phyloP scores from a whole-genome alignment of 805 yeast genomes.

The Metschnikowia peoriensis region DNA sequence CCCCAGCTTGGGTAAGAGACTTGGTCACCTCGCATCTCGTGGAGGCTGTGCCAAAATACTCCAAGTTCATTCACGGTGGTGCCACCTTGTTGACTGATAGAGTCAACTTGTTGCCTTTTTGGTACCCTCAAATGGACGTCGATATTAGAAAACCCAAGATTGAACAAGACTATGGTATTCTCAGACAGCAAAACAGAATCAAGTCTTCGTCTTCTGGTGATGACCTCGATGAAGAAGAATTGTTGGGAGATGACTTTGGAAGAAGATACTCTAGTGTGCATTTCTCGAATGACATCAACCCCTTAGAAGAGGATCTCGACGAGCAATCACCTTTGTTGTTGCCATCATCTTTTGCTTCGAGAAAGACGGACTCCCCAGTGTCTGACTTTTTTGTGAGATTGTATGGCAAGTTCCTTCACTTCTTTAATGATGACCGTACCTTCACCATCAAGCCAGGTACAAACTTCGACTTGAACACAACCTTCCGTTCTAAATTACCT shows the following conservation, averaged over 20 bases:
- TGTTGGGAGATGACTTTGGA: constrained; percentile 35
- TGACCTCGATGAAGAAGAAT: constrained; percentile 68
- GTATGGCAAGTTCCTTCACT: constrained; percentile 38
- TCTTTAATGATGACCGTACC: constrained; percentile 45
- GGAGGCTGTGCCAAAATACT: constrained; percentile 97
- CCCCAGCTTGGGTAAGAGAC: constrained; percentile 96
- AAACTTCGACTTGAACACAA: constrained; percentile 41
- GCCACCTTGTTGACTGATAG: constrained; percentile 86
- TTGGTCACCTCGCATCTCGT: constrained; percentile 89
- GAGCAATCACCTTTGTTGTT: constrained; percentile 43
- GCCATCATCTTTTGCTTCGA: constrained; percentile 32
- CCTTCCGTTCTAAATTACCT: constrained; percentile 64
- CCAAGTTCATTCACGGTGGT: constrained; percentile 95
- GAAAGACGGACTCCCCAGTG: constrained; percentile 30
- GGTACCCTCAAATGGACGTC: constrained; percentile 96
- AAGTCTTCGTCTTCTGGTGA: constrained; percentile 50
- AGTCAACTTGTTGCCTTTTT: constrained; percentile 85
- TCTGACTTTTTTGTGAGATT: constrained; percentile 29
- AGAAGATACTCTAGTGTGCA: constrained; percentile 35
- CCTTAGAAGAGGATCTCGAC: constrained; percentile 51
- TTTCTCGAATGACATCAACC: constrained; percentile 45
- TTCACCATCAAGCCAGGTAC: constrained; percentile 46
- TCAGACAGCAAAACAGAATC: constrained; percentile 39
- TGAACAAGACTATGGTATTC: constrained; percentile 61
- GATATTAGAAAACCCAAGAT: constrained; percentile 88